These are phyloP conservation scores for Ceratocystis variospora DNA, from an alignment of 2,329 filamentous ascomycete genomes.

Conservation along the genomic window DNA sequence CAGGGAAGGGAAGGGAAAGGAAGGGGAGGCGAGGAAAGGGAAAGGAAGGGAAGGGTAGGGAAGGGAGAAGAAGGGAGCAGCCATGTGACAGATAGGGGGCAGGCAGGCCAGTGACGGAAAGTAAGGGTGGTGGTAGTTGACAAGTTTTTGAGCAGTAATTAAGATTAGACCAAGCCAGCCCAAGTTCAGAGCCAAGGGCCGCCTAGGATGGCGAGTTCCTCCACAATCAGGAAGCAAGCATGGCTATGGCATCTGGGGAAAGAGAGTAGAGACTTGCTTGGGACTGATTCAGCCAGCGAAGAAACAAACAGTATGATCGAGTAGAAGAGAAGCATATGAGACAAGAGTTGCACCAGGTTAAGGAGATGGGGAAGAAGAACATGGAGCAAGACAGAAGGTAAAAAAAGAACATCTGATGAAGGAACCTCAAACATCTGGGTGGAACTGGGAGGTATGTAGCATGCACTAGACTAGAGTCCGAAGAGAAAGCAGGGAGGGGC, in stretches of 20 bases:
- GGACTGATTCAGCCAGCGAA: neutral
- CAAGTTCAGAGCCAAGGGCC: neutral
- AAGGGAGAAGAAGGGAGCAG: neutral
- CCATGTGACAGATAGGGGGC: neutral
- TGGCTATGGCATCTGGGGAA: neutral
- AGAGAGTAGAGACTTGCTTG: neutral
- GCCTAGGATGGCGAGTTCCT: neutral
- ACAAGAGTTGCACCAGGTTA: neutral
- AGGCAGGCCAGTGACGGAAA: neutral
- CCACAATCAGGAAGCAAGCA: neutral
- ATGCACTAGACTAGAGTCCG: neutral
- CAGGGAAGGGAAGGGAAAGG: neutral
- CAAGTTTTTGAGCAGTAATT: neutral
- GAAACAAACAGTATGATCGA: neutral
- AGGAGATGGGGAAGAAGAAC: neutral
- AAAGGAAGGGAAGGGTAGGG: neutral
- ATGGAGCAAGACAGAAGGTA: neutral
- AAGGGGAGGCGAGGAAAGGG: neutral
- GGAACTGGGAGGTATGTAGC: neutral
- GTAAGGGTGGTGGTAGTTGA: neutral
- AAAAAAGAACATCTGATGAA: neutral
- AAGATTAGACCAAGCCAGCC: neutral
- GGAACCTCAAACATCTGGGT: neutral
- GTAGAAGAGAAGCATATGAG: neutral
- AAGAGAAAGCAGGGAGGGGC: neutral